phyloP scores from a whole-genome alignment of 2,329 filamentous ascomycete genomes.

The Dothiorella sarmentorum region DNA sequence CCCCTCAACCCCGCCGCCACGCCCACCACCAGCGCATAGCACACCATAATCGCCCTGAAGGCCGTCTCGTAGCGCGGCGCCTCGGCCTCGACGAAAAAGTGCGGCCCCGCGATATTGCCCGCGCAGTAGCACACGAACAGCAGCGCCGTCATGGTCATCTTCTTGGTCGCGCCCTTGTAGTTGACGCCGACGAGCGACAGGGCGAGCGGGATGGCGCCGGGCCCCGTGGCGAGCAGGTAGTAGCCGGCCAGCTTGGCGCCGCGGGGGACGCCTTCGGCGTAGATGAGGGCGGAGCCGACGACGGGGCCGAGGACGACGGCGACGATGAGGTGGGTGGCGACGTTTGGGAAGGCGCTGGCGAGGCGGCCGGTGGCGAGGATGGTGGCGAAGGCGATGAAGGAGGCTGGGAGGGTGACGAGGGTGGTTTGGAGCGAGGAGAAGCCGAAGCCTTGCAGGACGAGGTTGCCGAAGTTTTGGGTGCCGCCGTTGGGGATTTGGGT shows the following conservation, averaged over 20 bases:
- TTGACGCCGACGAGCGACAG: slow-evolving; percentile 24
- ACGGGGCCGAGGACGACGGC: slow-evolving; percentile 4
- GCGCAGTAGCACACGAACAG: slow-evolving; percentile 16
- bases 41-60: slow-evolving; percentile 15
- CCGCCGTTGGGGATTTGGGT: slow-evolving; percentile 20
- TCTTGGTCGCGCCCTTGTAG: slow-evolving; percentile 31
- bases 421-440: slow-evolving; percentile 17
- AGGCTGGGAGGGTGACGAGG: slow-evolving; percentile 23
- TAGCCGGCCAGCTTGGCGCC: slow-evolving; percentile 15
- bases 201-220: slow-evolving; percentile 9
- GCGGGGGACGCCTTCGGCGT: slow-evolving; percentile 1
- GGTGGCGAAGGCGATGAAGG: slow-evolving; percentile 23
- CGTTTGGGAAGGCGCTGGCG: neutral
- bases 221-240: slow-evolving; percentile 15
- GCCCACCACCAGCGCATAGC: slow-evolving; percentile 17
- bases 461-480: slow-evolving; percentile 21
- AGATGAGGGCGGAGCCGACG: slow-evolving; percentile 12
- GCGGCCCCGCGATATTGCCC: slow-evolving; percentile 11
- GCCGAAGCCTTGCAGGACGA: slow-evolving; percentile 21
- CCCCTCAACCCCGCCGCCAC: slow-evolving; percentile 19
- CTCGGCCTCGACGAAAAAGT: slow-evolving; percentile 13
- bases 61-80: slow-evolving; percentile 17
- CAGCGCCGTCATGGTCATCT: slow-evolving; percentile 25
- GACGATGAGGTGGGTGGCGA: slow-evolving; percentile 9
- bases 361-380: slow-evolving; percentile 13